These are phyloP conservation scores for Xylariaceae sp. DNA, from an alignment of 2,329 filamentous ascomycete species.

Conservation along the genomic window DNA sequence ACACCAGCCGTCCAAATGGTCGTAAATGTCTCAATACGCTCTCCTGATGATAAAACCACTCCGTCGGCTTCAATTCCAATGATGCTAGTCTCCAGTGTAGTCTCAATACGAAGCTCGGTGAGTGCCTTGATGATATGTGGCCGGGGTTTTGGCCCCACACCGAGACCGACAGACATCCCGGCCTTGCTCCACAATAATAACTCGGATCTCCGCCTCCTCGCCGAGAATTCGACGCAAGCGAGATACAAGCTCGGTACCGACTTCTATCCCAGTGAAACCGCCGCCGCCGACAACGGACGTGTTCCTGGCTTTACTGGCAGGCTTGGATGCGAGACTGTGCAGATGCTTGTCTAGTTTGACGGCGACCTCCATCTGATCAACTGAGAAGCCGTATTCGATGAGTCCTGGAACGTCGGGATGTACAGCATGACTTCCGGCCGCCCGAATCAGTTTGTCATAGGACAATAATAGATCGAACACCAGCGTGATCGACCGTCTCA, in stretches of 20 bases:
- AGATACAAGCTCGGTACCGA: constrained; percentile 16
- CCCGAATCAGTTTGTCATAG: constrained; percentile 16
- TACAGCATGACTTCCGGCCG: constrained; percentile 16
- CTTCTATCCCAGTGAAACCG: constrained; percentile 17
- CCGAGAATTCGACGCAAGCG: constrained; percentile 14
- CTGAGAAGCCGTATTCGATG: constrained; percentile 11
- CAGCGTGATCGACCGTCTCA: constrained; percentile 7
- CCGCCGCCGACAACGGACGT: constrained; percentile 17
- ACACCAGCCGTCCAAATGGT: constrained; percentile 20
- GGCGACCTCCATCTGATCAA: constrained; percentile 18
- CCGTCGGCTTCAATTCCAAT: neutral
- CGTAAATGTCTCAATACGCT: constrained; percentile 14
- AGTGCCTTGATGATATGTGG: constrained; percentile 13
- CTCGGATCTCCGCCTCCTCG: constrained; percentile 5
- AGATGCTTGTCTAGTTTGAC: constrained; percentile 18
- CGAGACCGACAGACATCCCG: constrained; percentile 10
- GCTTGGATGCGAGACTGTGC: constrained; percentile 12
- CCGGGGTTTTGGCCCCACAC: constrained; percentile 8
- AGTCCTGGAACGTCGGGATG: constrained; percentile 14
- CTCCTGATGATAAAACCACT: constrained; percentile 6
- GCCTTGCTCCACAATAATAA: constrained; percentile 13
- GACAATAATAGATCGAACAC: constrained; percentile 6
- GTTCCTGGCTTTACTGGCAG: constrained; percentile 15
- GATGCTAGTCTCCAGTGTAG: constrained; percentile 3
- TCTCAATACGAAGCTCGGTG: constrained; percentile 11